Conservation (phyloP, 257 asterid species). For the Solanum microdontum region DNA sequence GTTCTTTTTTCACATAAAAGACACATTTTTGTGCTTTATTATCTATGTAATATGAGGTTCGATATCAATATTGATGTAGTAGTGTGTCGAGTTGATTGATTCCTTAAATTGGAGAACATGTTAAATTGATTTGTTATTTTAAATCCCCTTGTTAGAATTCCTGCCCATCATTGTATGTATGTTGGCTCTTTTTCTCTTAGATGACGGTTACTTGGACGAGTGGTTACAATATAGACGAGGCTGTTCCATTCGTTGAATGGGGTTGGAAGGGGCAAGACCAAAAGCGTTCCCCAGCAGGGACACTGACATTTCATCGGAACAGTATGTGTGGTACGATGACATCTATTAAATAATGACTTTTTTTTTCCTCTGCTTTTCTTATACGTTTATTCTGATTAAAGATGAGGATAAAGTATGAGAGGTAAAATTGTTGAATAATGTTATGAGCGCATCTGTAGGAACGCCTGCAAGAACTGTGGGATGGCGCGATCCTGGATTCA, state of each 20-base stretch:
- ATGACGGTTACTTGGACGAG: constrained; percentile 93
- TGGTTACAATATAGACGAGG: constrained; percentile 69
- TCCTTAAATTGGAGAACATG: not conserved
- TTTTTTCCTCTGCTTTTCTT: not conserved
- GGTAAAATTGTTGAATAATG: not conserved
- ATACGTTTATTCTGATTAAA: not conserved
- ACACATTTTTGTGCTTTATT: too few species aligned
- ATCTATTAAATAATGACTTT: not conserved
- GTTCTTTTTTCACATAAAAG: not conserved
- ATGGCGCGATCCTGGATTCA: constrained; percentile 96
- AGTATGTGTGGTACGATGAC: constrained; percentile 72
- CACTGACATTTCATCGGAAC: constrained; percentile 58
- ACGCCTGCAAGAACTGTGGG: constrained; percentile 89
- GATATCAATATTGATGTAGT: not conserved
- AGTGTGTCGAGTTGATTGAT: not conserved
- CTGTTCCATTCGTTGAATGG: constrained; percentile 66
- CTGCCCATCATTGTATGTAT: not conserved
- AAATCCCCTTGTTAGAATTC: not conserved
- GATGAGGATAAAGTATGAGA: not conserved
- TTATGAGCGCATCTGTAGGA: constrained; percentile 17
- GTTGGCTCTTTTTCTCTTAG: constrained; percentile 9
- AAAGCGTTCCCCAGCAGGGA: constrained; percentile 58
- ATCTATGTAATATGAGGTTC: not conserved
- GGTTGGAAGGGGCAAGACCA: constrained; percentile 28
- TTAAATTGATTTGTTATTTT: not conserved